These are phyloP conservation scores for Ophiostoma quercus DNA, from an alignment of 2,329 filamentous ascomycete genomes.

Conservation along the genomic window DNA sequence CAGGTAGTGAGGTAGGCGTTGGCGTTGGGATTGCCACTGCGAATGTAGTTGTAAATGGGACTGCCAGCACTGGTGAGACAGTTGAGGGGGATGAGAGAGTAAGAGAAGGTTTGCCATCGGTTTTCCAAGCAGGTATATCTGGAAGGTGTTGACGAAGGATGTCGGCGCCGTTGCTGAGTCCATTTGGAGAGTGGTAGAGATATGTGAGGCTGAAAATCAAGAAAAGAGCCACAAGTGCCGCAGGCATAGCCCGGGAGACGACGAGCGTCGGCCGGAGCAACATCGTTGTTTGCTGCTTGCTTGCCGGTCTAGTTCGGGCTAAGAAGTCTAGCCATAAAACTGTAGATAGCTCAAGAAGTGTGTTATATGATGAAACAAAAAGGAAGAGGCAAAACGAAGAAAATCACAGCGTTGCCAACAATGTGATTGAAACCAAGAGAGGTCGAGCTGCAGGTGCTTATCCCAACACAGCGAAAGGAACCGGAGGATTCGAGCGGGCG, in stretches of 20 bases:
- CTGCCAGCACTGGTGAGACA: too few species aligned
- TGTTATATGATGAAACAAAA: background rate
- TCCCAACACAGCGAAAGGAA: background rate
- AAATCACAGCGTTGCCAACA: background rate
- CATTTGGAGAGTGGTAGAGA: background rate
- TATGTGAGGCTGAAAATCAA: background rate
- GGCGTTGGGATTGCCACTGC: background rate
- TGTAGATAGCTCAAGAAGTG: background rate
- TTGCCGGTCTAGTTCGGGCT: background rate
- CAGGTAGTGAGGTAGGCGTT: slow-evolving; percentile 13
- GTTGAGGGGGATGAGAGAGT: background rate
- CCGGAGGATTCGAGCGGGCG: background rate
- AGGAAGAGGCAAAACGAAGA: background rate
- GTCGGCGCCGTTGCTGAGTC: background rate
- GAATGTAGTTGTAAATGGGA: background rate
- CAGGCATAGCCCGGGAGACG: slow-evolving; percentile 4
- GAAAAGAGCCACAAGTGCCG: background rate
- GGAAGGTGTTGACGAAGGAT: background rate
- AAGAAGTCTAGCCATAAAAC: background rate
- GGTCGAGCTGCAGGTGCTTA: background rate
- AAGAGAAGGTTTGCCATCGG: background rate
- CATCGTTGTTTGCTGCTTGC: background rate
- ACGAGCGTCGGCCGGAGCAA: background rate
- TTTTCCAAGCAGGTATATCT: background rate
- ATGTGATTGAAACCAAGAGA: background rate